Percentiles rank a stretch among this genome's conserved stretches.
Evolutionary conservation across 2,329 filamentous ascomycete genomes (phyloP).

Genomic region (Neophaeococcomyces mojaviensis): DNA sequence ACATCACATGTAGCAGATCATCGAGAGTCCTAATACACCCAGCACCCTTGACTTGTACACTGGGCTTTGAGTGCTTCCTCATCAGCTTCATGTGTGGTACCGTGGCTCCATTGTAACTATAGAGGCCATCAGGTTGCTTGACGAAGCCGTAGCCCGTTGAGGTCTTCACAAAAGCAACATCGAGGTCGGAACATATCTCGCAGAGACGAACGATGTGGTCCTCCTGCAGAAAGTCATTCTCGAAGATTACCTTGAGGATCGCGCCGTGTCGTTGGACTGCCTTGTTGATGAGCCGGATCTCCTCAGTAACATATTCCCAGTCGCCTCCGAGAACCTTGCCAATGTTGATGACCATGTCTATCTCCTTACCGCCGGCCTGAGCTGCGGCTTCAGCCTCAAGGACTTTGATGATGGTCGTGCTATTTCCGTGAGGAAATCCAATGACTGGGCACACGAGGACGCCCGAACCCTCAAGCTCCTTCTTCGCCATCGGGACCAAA

Average conservation of each 20-base stretch:
- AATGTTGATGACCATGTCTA: constrained; percentile 57
- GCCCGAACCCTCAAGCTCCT: constrained; percentile 40
- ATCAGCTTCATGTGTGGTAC: constrained; percentile 47
- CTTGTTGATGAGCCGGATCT: constrained; percentile 44
- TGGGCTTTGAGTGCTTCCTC: constrained; percentile 37
- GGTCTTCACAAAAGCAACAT: constrained; percentile 54
- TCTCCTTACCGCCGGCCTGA: constrained; percentile 44
- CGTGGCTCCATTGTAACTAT: constrained; percentile 49
- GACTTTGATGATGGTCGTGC: constrained; percentile 48
- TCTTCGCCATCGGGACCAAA: constrained; percentile 41
- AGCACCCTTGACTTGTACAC: constrained; percentile 51
- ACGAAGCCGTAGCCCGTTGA: constrained; percentile 56
- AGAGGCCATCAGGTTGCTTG: constrained; percentile 45
- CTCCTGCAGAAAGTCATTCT: constrained; percentile 50
- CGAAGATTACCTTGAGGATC: constrained; percentile 55
- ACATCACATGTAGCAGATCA: constrained; percentile 48
- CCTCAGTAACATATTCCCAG: too few relatives aligned
- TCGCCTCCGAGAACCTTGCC: constrained; percentile 55
- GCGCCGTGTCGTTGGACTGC: constrained; percentile 36
- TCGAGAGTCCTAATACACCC: constrained; percentile 52
- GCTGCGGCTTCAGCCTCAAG: constrained; percentile 45
- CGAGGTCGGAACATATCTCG: constrained; percentile 45
- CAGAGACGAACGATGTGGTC: constrained; percentile 47
- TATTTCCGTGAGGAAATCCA: constrained; percentile 55
- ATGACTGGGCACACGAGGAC: constrained; percentile 52